phyloP scores from a whole-genome alignment of 345 rosid species.

The Corchorus capsularis region DNA sequence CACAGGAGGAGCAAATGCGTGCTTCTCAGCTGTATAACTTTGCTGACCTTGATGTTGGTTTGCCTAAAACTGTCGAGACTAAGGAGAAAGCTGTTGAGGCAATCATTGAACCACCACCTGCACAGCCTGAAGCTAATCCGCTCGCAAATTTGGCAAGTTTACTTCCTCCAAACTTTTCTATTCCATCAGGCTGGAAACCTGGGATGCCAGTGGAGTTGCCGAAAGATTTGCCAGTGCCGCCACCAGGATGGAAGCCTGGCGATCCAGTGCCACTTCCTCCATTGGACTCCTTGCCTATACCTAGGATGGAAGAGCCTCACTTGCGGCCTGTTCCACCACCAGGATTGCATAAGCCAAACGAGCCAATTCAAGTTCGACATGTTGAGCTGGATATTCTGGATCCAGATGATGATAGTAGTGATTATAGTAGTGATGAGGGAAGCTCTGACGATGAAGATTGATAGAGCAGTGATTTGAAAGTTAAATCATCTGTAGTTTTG shows the following conservation, averaged over 20 bases:
- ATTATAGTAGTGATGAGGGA: conserved; percentile 49
- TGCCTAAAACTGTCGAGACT: conserved; percentile 58
- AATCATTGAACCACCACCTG: conserved; percentile 60
- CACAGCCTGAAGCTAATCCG: conserved; percentile 38
- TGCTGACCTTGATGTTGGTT: conserved; percentile 86
- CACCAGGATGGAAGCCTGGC: conserved; percentile 96
- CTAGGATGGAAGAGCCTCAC: conserved; percentile 50
- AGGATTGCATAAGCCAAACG: conserved; percentile 66
- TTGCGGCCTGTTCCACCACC: conserved; percentile 49
- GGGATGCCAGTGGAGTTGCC: conserved; percentile 94
- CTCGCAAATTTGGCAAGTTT: conserved; percentile 49
- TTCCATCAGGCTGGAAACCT: conserved; percentile 93
- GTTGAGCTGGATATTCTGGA: conserved; percentile 84
- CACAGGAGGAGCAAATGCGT: conserved; percentile 97
- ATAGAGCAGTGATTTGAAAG: background rate
- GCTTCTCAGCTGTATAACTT: conserved; percentile 81
- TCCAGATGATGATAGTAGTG: conserved; percentile 68
- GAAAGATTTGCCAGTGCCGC: conserved; percentile 65
- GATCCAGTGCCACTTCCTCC: conserved; percentile 79
- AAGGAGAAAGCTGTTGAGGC: conserved; percentile 68
- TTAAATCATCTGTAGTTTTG: background rate
- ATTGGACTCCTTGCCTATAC: conserved; percentile 54
- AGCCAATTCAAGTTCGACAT: conserved; percentile 74
- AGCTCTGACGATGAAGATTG: conserved; percentile 48
- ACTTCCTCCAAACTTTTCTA: conserved; percentile 60